Percentiles rank a stretch among this genome's conserved stretches.
Evolutionary conservation across 176 grass and related monocot species (phyloP).

Genomic region (Oryza rufipogon): DNA sequence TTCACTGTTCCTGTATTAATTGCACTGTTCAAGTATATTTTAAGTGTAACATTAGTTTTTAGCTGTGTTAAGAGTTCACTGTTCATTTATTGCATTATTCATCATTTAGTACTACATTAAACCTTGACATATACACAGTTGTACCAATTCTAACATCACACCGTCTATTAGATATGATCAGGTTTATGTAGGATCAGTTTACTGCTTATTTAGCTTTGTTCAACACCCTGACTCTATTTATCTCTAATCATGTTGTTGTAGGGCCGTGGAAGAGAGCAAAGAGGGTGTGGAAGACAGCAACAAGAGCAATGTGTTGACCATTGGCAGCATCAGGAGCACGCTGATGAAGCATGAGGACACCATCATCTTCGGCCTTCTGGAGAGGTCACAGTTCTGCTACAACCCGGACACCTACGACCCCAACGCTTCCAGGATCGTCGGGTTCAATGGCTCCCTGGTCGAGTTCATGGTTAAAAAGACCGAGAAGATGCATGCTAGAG

Average conservation of each 20-base stretch:
- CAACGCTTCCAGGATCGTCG: slow-evolving; percentile 41
- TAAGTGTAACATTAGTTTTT: too few relatives aligned
- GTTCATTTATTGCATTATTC: too few relatives aligned
- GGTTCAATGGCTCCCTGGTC: slow-evolving; percentile 52
- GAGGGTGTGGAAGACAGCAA: neutral
- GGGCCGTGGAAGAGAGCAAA: slow-evolving; percentile 39
- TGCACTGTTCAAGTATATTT: too few relatives aligned
- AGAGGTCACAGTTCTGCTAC: slow-evolving; percentile 64
- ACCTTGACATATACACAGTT: too few relatives aligned
- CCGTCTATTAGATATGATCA: too few relatives aligned
- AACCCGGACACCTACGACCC: slow-evolving; percentile 52
- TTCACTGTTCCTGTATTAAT: too few relatives aligned
- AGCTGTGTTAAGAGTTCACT: too few relatives aligned
- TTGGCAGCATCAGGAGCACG: slow-evolving; percentile 52
- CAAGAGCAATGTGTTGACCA: slow-evolving; percentile 43
- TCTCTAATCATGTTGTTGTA: neutral
- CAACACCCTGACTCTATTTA: neutral
- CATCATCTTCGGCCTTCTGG: slow-evolving; percentile 61
- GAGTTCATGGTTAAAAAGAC: slow-evolving; percentile 58
- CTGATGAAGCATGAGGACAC: slow-evolving; percentile 64
- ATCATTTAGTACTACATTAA: too few relatives aligned
- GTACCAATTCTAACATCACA: too few relatives aligned
- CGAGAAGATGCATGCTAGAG: slow-evolving; percentile 58
- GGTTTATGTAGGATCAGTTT: too few relatives aligned
- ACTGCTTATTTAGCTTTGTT: too few relatives aligned